These are phyloP conservation scores for Cylindrotheca fusiformis DNA, from an alignment of 108 stramenopile species.

Conservation along the genomic window DNA sequence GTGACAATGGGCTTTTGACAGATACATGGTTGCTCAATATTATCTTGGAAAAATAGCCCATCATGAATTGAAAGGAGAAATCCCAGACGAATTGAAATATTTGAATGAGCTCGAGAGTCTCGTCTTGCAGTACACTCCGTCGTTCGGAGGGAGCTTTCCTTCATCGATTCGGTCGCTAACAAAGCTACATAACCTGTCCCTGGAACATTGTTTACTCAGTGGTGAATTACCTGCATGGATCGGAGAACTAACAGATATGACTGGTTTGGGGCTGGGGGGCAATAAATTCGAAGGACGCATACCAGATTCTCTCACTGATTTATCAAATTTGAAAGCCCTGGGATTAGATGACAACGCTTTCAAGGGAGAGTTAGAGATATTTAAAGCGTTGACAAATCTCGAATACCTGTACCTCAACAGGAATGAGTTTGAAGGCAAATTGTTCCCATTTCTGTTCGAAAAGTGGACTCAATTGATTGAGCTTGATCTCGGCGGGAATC, in stretches of 20 bases:
- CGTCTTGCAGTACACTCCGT: constrained; percentile 6
- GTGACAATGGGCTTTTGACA: background rate
- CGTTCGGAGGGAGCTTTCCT: constrained; percentile 2
- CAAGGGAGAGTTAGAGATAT: background rate
- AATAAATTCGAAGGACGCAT: constrained; percentile 16
- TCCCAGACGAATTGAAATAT: constrained; percentile 14
- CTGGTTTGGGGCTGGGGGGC: constrained; percentile 9
- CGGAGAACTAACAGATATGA: constrained; percentile 8
- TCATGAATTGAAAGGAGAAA: background rate
- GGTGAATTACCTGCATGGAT: constrained; percentile 19
- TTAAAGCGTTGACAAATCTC: constrained; percentile 10
- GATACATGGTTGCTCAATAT: background rate
- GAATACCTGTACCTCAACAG: constrained; percentile 19
- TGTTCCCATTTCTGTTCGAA: constrained; percentile 3
- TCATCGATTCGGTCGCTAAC: background rate
- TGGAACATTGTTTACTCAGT: constrained; percentile 10
- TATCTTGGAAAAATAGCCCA: constrained; percentile 6
- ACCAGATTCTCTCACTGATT: background rate
- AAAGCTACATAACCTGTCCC: constrained; percentile 1
- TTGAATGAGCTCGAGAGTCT: constrained; percentile 12
- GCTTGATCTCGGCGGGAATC: constrained; percentile 23
- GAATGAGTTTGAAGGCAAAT: constrained; percentile 9
- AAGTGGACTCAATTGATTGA: constrained; percentile 14
- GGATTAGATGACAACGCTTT: constrained; percentile 20
- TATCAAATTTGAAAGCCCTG: constrained; percentile 11